Evolutionary conservation across 1,284 basidiomycete genomes (phyloP), one percentile per base, ranked within the genome.

Genomic region (Phellopilus nigrolimitatus): DNA sequence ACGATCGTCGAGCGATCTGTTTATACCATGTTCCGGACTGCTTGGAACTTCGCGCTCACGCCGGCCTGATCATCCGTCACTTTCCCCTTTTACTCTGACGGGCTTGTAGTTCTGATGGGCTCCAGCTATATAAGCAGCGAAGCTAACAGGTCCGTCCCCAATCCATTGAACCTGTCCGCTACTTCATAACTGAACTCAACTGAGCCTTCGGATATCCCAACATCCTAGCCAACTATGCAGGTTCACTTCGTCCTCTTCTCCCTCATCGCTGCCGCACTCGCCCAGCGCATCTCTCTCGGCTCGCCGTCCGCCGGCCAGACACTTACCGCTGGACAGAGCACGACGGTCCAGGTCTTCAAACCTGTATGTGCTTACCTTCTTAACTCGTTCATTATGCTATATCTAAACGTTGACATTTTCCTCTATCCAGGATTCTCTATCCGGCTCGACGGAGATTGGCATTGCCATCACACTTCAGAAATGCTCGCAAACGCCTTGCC

Each of bases 301-400:
- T 57, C 56, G 3, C 78, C 78, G 1, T n/a, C 50, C 0, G 58
- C 65, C 5, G 68, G 66, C 13, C 49, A 66, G 8, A 56, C 59
- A 0, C 62, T 78, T 12, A 45, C 48, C 0, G 60, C 71, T 19
- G 74, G 75, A 6, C 58, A 63, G 6, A 61, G 58, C 25, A 51
- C 78, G 42, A 66, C 62, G 21, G 69, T 80, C 3, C 66, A 73
- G 52, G 60, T 80, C 47, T 67, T 72, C 46, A 64, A 68, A 47
- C 68, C 70, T 1, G 78, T 80, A 57, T 46, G 74, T 36, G 10
- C n/a, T 51, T 3, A n/a, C 31, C 6, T 51, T 17, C 12, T 33
- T 34, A 19, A 9, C 25, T 31, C 24, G 9, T 31, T 7, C 9
- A 28, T 8, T 42, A 36, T 25, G 30, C 17, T 37, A 27, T 27